These are phyloP conservation scores for Zygnema circumcarinatum DNA, from an alignment of 139 green algal genomes.

Conservation along the genomic window DNA sequence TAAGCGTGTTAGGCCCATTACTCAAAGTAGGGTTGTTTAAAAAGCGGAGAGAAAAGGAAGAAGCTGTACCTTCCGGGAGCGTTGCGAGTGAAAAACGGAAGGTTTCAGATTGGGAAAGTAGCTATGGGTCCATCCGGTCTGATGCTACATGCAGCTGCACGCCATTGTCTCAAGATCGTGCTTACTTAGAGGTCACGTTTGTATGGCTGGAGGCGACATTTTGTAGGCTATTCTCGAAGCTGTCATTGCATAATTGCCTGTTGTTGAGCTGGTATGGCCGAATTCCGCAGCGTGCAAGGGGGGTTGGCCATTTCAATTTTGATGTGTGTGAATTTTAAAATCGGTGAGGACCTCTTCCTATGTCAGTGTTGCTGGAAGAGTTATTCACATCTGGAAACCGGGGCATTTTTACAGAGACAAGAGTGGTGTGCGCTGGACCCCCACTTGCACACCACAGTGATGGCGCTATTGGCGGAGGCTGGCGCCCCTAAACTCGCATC, in stretches of 20 bases:
- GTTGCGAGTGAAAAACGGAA: not conserved
- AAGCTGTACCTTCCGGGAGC: not conserved
- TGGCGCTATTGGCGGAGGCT: not conserved
- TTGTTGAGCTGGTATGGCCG: not conserved
- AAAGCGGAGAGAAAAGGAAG: not conserved
- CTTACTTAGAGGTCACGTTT: not conserved
- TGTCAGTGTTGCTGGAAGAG: not conserved
- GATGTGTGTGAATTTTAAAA: not conserved
- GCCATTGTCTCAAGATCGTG: not conserved
- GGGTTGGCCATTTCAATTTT: not conserved
- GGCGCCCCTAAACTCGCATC: not conserved
- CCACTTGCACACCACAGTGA: conserved; percentile 5
- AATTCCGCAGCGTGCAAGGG: not conserved
- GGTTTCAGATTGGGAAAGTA: not conserved
- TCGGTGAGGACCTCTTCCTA: not conserved
- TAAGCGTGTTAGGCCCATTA: not conserved
- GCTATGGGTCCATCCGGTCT: not conserved
- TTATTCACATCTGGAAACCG: not conserved
- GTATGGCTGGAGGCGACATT: not conserved
- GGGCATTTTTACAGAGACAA: conserved; percentile 6
- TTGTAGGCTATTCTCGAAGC: not conserved
- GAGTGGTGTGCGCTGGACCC: not conserved
- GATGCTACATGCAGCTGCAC: not conserved
- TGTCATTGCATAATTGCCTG: not conserved
- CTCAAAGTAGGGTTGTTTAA: not conserved